Evolutionary conservation across 352 stramenopile species (phyloP).

Genomic region (Phytopythium oedochilum): DNA sequence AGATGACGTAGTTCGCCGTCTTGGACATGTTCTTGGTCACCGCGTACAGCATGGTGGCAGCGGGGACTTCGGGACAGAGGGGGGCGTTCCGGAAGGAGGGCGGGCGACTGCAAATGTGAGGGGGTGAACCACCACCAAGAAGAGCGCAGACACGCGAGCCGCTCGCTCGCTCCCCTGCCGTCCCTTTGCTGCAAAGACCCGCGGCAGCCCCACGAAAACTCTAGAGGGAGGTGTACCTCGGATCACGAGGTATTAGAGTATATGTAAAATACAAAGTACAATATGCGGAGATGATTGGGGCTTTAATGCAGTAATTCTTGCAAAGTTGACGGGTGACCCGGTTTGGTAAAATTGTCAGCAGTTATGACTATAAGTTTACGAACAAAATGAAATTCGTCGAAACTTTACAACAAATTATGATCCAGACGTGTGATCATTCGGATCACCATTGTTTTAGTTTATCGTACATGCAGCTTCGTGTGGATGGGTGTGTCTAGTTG

Average conservation of each 20-base stretch:
- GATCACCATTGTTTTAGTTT: slow-evolving; percentile 1
- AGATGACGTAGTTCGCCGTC: slow-evolving; percentile 45
- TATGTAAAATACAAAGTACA: slow-evolving; percentile 5
- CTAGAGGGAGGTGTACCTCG: not conserved
- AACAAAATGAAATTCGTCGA: not conserved
- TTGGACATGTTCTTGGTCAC: slow-evolving; percentile 69
- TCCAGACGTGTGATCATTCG: too few relatives aligned
- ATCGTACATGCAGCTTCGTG: not conserved
- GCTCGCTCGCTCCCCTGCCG: slow-evolving; percentile 1
- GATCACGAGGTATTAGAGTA: not conserved
- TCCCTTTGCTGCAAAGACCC: slow-evolving; percentile 49
- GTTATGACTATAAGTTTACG: not conserved
- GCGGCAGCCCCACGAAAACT: slow-evolving; percentile 12
- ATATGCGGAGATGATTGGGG: slow-evolving; percentile 12
- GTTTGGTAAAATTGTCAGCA: not conserved
- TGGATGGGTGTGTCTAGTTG: slow-evolving; percentile 23
- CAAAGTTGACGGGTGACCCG: not conserved
- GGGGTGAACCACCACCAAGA: slow-evolving; percentile 1
- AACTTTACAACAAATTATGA: too few relatives aligned
- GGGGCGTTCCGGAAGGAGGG: not conserved
- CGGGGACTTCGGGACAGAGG: not conserved
- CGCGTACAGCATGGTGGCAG: slow-evolving; percentile 51
- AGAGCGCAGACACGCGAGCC: not conserved
- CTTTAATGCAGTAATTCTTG: not conserved
- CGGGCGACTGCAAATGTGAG: slow-evolving; percentile 10